Evolutionary conservation across 345 rosid genomes (phyloP), one percentile per base, ranked within the genome.

Genomic region (Hypericum androsaemum): DNA sequence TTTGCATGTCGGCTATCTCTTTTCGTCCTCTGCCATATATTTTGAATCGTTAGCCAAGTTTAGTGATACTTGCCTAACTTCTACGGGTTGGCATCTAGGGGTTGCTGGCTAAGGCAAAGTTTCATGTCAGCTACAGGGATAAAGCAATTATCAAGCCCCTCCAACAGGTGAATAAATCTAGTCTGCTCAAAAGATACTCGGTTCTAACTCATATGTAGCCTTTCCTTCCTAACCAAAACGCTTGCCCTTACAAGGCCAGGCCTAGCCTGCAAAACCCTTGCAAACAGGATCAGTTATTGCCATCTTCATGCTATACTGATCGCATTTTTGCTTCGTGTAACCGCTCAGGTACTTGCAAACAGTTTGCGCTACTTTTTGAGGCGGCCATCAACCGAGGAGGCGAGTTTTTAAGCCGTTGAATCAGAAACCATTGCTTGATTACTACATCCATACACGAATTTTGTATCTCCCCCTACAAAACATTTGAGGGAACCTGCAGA

Each of bases 51-150:
- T 10, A 8, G 0, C 35, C 16, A 35, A 39, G 4, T 12, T 49
- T 28, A 12, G 12, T 56, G 41, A 41, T 45, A 8, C 44, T 48
- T 61, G 15, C 61, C 60, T 43, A 13, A 56, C 15, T 5, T 53
- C 42, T 55, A 13, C 22, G 28, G 15, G 12, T 13, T 14, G 50
- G 15, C 22, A 32, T 46, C 36, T 55, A 92, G 98, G 98, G 98
- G 42, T 65, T 92, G 73, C 71, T 88, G 47, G 98, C 98, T 5
- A 88, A 83, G 69, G 96, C 88, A 76, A 84, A 82, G 62, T 84
- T 92, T 58, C 90, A 84, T 66, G 96, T 92, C 52, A 88, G 98
- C 86, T 92, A 92, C 73, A 52, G 86, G 74, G 98, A 65, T 13
- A 46, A 13, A 46, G 50, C 50, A 13, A 32, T 46, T 7, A 17